Base-by-base conservation (phyloP, 331 rosid genomes). In the Quercus lobata region DNA sequence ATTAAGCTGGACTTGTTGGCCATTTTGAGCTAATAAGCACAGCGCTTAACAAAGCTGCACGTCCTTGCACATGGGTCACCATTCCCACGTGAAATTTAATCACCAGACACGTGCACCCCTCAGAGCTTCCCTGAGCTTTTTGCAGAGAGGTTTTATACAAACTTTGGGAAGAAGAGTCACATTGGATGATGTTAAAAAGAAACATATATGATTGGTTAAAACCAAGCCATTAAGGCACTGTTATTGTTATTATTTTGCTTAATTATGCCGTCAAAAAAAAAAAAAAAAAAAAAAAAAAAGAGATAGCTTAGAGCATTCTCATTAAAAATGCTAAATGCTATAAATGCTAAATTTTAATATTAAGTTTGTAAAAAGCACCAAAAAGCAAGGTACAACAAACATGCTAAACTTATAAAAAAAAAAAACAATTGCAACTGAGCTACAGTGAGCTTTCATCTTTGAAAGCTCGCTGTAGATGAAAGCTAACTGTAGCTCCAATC, bases 91-190 rank as follows among this genome's bases (percentile, higher is more conserved):
- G 92, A 88, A 84, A 84, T 76, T 76, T 74, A 81, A 80, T 85
- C 88, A 77, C 75, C 60, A 79, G 72, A 57, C 96, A 92, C 91
- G 91, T 91, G 96, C 86, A 18, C 32, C 84, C 94, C 89, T 78
- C 88, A 52, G 7, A 17, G 62, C 21, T 53, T 76, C 60, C 71
- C 83, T 57, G 41, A 83, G 69, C 82, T 5, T 66, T 81, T 82
- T 74, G 77, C 73, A 78, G 82, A 68, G 14, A 41, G 49, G 44
- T 34, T 55, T 21, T 18, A 17, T 29, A 58, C 12, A 75, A 74
- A 25, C 74, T 69, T 76, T 61, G 84, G 68, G 69, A 77, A 66
- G 4, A 41, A 19, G 32, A 66, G 80, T 30, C 35, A 66, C 73
- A 62, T 49, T 75, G 82, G 76, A 27, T 74, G 78, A 76, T 76